Conservation (phyloP, 1,139 yeast genomes). For the Candida mesenterica region DNA sequence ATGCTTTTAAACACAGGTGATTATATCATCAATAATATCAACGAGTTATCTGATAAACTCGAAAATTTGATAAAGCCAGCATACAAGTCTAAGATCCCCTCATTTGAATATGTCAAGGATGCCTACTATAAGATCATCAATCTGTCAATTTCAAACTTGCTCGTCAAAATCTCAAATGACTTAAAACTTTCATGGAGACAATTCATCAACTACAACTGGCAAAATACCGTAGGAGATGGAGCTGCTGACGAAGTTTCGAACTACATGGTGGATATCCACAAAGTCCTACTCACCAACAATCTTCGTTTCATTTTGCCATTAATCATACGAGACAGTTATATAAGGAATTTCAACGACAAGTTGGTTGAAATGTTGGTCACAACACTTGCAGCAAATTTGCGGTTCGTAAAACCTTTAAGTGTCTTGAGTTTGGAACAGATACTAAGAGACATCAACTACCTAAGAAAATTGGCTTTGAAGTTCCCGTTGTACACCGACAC, state of each 20-base stretch:
- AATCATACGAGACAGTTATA: slow-evolving; percentile 68
- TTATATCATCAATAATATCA: slow-evolving; percentile 75
- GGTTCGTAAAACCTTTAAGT: slow-evolving; percentile 61
- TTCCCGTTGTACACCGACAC: slow-evolving; percentile 50
- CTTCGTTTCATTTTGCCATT: slow-evolving; percentile 53
- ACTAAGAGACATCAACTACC: slow-evolving; percentile 62
- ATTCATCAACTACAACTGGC: slow-evolving; percentile 79
- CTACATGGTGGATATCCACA: slow-evolving; percentile 60
- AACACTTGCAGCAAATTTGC: slow-evolving; percentile 58
- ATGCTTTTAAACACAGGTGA: slow-evolving; percentile 85
- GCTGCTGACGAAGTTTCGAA: slow-evolving; percentile 59
- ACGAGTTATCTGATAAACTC: slow-evolving; percentile 71
- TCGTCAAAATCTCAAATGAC: slow-evolving; percentile 60
- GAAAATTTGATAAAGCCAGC: slow-evolving; percentile 42
- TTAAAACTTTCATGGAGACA: slow-evolving; percentile 80
- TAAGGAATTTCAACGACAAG: slow-evolving; percentile 73
- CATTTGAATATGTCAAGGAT: slow-evolving; percentile 58
- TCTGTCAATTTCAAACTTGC: slow-evolving; percentile 54
- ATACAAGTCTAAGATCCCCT: slow-evolving; percentile 30
- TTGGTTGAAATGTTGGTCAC: slow-evolving; percentile 63
- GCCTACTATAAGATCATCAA: slow-evolving; percentile 59
- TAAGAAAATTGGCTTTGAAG: slow-evolving; percentile 54
- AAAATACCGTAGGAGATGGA: not conserved
- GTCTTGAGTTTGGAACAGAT: slow-evolving; percentile 80
- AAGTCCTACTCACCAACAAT: slow-evolving; percentile 41